Conservation (phyloP, 768 basidiomycete species). For the Leccinellum luteum region DNA sequence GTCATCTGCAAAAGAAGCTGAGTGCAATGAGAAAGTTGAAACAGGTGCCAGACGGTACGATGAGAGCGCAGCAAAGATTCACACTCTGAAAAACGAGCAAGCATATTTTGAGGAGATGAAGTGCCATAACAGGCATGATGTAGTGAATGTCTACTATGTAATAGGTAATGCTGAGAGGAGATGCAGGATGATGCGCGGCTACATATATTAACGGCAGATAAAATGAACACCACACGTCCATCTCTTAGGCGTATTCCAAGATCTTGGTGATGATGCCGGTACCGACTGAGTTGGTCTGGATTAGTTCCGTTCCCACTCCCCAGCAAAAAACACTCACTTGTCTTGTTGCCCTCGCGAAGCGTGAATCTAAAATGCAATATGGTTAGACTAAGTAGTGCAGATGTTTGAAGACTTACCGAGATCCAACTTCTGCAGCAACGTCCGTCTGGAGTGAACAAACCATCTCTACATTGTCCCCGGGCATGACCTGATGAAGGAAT, state of each 20-base stretch:
- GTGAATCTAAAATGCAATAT: constrained; percentile 56
- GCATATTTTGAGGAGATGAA: background rate
- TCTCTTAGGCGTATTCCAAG: constrained; percentile 41
- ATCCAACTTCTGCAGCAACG: constrained; percentile 86
- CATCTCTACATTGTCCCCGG: constrained; percentile 96
- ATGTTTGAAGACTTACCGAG: constrained; percentile 46
- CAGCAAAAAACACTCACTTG: constrained; percentile 49
- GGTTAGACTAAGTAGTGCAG: constrained; percentile 1
- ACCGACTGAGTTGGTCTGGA: constrained; percentile 54
- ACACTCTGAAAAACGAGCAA: background rate
- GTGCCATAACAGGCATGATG: background rate
- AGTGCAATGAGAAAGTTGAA: background rate
- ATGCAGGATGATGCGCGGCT: constrained; percentile 16
- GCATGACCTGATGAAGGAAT: constrained; percentile 68
- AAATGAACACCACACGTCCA: constrained; percentile 9
- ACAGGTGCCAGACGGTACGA: background rate
- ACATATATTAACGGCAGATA: constrained; percentile 20
- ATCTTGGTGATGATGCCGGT: constrained; percentile 94
- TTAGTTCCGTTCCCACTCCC: constrained; percentile 11
- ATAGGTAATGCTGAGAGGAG: constrained; percentile 23
- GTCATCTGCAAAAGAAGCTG: background rate
- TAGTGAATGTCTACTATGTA: constrained; percentile 5
- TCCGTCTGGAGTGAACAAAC: constrained; percentile 79
- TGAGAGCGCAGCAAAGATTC: background rate
- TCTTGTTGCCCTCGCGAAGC: constrained; percentile 91